Percentiles rank a stretch among this genome's conserved stretches.
These are phyloP conservation scores for Gonapodya sp. DNA, from an alignment of 192 early-diverging fungal genomes.

Conservation along the genomic window DNA sequence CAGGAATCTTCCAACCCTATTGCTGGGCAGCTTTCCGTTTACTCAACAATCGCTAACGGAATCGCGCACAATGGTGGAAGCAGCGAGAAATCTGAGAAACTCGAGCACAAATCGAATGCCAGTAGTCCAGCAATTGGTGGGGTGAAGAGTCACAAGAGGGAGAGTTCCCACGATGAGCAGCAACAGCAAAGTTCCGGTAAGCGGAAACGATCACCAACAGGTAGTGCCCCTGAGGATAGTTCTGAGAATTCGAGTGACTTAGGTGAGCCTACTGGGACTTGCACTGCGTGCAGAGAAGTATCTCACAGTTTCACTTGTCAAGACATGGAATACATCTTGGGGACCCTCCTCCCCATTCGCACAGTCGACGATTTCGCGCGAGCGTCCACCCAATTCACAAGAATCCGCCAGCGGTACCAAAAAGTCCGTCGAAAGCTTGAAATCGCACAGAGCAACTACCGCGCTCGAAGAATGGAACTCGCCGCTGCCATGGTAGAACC, in stretches of 20 bases:
- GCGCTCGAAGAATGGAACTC: background rate
- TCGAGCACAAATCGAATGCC: too few relatives aligned
- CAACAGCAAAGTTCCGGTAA: background rate
- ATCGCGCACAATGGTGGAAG: too few relatives aligned
- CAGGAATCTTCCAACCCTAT: background rate
- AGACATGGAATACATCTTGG: background rate
- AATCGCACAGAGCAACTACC: background rate
- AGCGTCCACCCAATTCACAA: background rate
- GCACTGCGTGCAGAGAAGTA: background rate
- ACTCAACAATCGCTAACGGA: too few relatives aligned
- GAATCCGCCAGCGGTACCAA: background rate
- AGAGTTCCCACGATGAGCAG: background rate
- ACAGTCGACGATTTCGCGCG: background rate
- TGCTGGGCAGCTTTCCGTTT: too few relatives aligned
- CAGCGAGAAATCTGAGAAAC: too few relatives aligned
- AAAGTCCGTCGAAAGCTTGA: background rate
- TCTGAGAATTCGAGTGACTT: background rate
- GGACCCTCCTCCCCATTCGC: background rate
- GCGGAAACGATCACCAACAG: background rate
- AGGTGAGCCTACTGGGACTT: background rate
- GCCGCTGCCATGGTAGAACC: background rate
- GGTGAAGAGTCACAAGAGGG: too few relatives aligned
- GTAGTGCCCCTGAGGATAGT: background rate
- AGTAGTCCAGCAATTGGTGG: too few relatives aligned
- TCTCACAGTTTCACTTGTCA: background rate